These are phyloP conservation scores for Nicotiana undulata DNA, from an alignment of 257 asterid species.

Conservation along the genomic window DNA sequence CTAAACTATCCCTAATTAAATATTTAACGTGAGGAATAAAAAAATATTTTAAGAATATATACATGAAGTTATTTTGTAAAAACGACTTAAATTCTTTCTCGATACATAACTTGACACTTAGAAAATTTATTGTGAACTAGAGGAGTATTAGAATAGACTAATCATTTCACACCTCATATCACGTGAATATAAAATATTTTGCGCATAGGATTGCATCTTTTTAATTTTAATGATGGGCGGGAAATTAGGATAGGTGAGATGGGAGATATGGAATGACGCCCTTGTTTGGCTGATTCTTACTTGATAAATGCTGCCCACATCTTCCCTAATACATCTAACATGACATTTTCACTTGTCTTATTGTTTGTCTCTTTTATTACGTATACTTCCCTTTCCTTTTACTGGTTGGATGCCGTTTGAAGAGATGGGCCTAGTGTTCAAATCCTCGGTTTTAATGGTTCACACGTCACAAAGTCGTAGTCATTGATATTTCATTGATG, in stretches of 20 bases:
- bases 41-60: too few species aligned
- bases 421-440: background rate
- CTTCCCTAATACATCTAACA: background rate
- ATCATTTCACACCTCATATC: too few species aligned
- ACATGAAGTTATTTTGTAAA: too few species aligned
- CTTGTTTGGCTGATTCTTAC: slow-evolving; percentile 22
- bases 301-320: background rate
- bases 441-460: background rate
- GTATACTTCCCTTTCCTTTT: background rate
- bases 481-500: background rate
- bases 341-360: slow-evolving; percentile 30
- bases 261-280: slow-evolving; percentile 13
- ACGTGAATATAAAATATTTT: too few species aligned
- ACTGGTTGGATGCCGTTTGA: slow-evolving; percentile 1
- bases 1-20: too few species aligned
- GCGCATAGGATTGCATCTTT: too few species aligned
- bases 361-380: background rate
- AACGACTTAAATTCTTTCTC: too few species aligned
- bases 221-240: background rate
- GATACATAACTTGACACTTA: too few species aligned
- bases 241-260: background rate
- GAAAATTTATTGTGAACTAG: too few species aligned
- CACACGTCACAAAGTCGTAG: background rate
- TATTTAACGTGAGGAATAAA: too few species aligned
- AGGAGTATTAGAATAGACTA: too few species aligned